phyloP scores from a whole-genome alignment of 1,284 basidiomycete genomes.

The Heterobasidion irregulare region DNA sequence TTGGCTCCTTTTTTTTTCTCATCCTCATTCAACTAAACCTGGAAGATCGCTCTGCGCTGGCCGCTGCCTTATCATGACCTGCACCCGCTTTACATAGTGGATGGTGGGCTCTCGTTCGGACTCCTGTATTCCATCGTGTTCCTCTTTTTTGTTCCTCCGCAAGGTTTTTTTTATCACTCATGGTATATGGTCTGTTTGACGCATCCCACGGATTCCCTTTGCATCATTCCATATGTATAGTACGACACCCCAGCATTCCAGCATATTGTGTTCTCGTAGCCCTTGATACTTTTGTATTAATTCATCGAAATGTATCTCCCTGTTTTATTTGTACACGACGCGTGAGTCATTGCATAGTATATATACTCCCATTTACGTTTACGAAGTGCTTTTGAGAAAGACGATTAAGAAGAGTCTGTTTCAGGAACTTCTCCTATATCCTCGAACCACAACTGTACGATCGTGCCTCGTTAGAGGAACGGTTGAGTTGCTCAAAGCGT shows the following conservation, averaged over 20 bases:
- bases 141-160: not conserved
- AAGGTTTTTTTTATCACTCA: not conserved
- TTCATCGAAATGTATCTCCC: not conserved
- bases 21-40: too few relatives aligned
- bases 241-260: not conserved
- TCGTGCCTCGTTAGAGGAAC: not conserved
- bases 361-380: too few relatives aligned
- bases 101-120: not conserved
- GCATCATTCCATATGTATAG: not conserved
- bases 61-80: too few relatives aligned
- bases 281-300: not conserved
- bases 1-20: too few relatives aligned
- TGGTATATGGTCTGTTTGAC: conserved; percentile 1
- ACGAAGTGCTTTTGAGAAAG: too few relatives aligned
- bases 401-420: not conserved
- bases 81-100: too few relatives aligned
- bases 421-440: conserved; percentile 40
- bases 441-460: conserved; percentile 33
- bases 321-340: not conserved
- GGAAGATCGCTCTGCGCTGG: too few relatives aligned
- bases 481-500: not conserved
- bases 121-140: not conserved
- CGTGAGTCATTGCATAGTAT: not conserved
- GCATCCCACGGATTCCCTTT: not conserved
- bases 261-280: not conserved